These are phyloP conservation scores for Pseudopyricularia cyperi DNA, from an alignment of 2,329 filamentous ascomycete species.

Conservation along the genomic window DNA sequence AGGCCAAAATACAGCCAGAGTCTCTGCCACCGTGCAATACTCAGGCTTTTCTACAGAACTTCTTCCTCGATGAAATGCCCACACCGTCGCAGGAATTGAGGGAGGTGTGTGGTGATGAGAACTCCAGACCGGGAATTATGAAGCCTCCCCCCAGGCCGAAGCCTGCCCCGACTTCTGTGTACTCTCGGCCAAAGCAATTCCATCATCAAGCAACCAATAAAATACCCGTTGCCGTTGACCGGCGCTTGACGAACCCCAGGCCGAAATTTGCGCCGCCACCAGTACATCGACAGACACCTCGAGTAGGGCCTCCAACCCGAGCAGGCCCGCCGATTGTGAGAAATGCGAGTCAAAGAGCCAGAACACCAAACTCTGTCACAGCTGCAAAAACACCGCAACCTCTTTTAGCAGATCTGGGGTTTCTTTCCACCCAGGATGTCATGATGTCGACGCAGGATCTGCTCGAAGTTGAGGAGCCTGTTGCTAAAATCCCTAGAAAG, in stretches of 20 bases:
- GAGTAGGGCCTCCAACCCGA: background rate
- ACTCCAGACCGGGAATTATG: background rate
- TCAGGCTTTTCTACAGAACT: slow-evolving; percentile 34
- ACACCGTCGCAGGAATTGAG: slow-evolving; percentile 41
- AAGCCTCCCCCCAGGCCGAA: background rate
- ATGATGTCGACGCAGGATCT: slow-evolving; percentile 32
- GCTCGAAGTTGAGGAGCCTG: slow-evolving; percentile 23
- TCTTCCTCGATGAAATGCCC: slow-evolving; percentile 41
- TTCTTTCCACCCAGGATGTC: slow-evolving; percentile 32
- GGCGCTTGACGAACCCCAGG: background rate
- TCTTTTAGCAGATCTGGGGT: slow-evolving; percentile 12
- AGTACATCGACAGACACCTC: background rate
- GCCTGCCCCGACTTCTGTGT: background rate
- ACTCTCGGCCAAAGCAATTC: background rate
- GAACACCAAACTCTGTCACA: background rate
- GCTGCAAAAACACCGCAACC: background rate
- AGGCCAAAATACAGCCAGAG: background rate
- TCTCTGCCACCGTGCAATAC: slow-evolving; percentile 27
- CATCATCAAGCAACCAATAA: background rate
- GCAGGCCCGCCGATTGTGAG: background rate
- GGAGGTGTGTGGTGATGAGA: slow-evolving; percentile 31
- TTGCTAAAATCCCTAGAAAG: slow-evolving; percentile 4
- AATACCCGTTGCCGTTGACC: background rate
- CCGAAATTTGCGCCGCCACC: background rate
- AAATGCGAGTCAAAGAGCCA: background rate